A percentile compares a stretch with the other conserved stretches of the same genome.
phyloP scores from a whole-genome alignment of 306 rosid genomes.

The Casuarina glauca region DNA sequence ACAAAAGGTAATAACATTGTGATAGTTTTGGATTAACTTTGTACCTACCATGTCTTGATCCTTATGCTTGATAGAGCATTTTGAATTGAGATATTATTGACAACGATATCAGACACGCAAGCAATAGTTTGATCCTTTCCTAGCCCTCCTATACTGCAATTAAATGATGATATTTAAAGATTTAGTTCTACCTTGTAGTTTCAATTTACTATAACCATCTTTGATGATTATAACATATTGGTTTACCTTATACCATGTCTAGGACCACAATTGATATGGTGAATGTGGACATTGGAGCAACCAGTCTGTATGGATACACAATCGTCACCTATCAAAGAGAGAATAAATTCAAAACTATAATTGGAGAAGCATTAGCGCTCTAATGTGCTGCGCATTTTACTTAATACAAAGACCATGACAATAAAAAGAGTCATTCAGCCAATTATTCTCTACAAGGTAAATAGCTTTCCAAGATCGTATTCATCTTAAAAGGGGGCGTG shows the following conservation, averaged over 20 bases:
- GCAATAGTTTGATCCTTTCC: constrained; percentile 76
- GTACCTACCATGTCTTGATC: constrained; percentile 98
- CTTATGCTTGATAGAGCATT: constrained; percentile 80
- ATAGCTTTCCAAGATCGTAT: too few relatives aligned
- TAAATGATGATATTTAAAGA: neutral
- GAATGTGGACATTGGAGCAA: constrained; percentile 84
- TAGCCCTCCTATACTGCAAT: constrained; percentile 73
- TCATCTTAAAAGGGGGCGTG: neutral
- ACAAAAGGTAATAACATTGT: neutral
- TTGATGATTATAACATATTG: too few relatives aligned
- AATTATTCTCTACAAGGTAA: constrained; percentile 20
- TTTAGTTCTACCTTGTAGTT: too few relatives aligned
- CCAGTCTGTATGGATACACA: constrained; percentile 97
- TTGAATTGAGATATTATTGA: constrained; percentile 62
- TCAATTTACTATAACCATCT: too few relatives aligned
- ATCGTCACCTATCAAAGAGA: constrained; percentile 75
- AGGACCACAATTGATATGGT: constrained; percentile 89
- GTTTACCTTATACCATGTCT: constrained; percentile 94
- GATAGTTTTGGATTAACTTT: neutral
- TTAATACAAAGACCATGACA: constrained; percentile 17
- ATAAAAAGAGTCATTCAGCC: constrained; percentile 19
- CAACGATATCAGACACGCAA: constrained; percentile 75
- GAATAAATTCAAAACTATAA: neutral
- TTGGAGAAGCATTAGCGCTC: neutral
- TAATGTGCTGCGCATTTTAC: neutral